Percentiles rank a stretch among this genome's conserved stretches.
Evolutionary conservation across 495 filamentous ascomycete genomes (phyloP).

Genomic region (Neurospora sublineolata): DNA sequence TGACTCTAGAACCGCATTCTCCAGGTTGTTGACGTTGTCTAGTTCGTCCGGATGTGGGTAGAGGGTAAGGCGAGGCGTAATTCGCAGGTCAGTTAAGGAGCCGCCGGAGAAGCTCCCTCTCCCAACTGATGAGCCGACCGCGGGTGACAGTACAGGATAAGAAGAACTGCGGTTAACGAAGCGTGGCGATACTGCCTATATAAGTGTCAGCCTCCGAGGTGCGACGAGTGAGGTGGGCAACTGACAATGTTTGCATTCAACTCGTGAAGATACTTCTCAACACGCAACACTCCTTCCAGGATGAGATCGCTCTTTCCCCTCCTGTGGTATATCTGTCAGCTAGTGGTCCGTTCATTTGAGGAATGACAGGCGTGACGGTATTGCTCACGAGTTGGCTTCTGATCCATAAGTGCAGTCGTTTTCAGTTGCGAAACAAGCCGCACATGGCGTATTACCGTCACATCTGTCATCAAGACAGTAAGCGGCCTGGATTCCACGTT

Average conservation of each 20-base stretch:
- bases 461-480: conserved; percentile 12
- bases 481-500: not conserved
- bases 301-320: conserved; percentile 28
- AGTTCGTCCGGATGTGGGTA: conserved; percentile 1
- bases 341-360: not conserved
- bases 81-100: conserved; percentile 7
- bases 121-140: not conserved
- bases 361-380: not conserved
- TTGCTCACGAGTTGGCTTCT: conserved; percentile 15
- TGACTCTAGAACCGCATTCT: conserved; percentile 23
- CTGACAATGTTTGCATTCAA: conserved; percentile 15
- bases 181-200: conserved; percentile 1
- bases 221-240: not conserved
- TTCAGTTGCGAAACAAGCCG: conserved; percentile 16
- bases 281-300: conserved; percentile 21
- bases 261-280: conserved; percentile 18
- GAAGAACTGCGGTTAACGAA: not conserved
- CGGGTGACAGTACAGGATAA: conserved; percentile 2
- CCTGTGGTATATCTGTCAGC: conserved; percentile 3
- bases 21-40: conserved; percentile 8
- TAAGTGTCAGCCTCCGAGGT: not conserved
- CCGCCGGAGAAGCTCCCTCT: conserved; percentile 11
- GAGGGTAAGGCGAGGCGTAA: not conserved
- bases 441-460: conserved; percentile 24
- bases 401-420: conserved; percentile 24